Evolutionary conservation across 768 basidiomycete species (phyloP).

Genomic region (Tulasnella sp.): DNA sequence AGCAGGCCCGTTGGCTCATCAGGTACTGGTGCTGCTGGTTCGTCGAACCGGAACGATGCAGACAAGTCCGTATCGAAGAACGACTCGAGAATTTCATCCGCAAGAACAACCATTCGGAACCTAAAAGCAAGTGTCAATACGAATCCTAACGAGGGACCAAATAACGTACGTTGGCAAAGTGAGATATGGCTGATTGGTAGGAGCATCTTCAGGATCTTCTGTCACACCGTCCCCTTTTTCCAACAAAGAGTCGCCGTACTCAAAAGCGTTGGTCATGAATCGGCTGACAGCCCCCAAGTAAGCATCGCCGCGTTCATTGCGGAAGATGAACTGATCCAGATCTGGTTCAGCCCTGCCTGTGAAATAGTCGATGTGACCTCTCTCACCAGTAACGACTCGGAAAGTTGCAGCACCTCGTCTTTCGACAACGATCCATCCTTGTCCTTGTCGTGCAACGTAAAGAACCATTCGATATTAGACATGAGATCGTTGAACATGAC

Average conservation of each 20-base stretch:
- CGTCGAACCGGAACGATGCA: slow-evolving; percentile 76
- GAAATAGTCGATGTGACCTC: neutral
- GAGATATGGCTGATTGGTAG: slow-evolving; percentile 84
- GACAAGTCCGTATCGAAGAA: slow-evolving; percentile 95
- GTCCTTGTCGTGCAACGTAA: slow-evolving; percentile 91
- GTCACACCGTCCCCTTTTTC: slow-evolving; percentile 46
- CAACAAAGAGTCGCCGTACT: slow-evolving; percentile 91
- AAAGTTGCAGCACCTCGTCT: slow-evolving; percentile 92
- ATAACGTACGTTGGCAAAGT: slow-evolving; percentile 73
- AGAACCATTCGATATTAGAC: slow-evolving; percentile 99
- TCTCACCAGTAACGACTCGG: slow-evolving; percentile 85
- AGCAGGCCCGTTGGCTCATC: slow-evolving; percentile 43
- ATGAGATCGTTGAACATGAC: slow-evolving; percentile 96
- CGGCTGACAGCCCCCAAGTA: slow-evolving; percentile 94
- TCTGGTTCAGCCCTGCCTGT: neutral
- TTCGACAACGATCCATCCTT: slow-evolving; percentile 94
- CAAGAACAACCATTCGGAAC: slow-evolving; percentile 98
- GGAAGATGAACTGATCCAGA: slow-evolving; percentile 85
- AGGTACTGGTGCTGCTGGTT: slow-evolving; percentile 60
- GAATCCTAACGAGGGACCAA: slow-evolving; percentile 18
- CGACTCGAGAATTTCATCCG: slow-evolving; percentile 91
- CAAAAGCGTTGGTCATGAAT: slow-evolving; percentile 97
- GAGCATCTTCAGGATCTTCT: slow-evolving; percentile 10
- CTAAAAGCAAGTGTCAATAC: slow-evolving; percentile 39
- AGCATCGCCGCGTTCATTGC: slow-evolving; percentile 92